These are phyloP conservation scores for Naganishia kalamii DNA, from an alignment of 768 basidiomycete species.

Conservation along the genomic window DNA sequence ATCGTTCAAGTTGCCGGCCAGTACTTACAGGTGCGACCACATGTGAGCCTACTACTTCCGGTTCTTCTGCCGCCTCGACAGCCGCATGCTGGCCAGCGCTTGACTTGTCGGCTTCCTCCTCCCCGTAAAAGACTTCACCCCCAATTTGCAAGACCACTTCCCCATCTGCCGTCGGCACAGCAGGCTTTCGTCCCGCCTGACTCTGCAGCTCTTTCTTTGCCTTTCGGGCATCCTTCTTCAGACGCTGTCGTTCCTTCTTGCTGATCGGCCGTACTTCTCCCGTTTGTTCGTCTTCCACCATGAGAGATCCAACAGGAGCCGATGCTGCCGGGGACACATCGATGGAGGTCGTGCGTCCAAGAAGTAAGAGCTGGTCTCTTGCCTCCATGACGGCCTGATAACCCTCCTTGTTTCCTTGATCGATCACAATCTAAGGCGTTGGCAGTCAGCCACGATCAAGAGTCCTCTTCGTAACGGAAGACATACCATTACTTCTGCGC, in stretches of 20 bases:
- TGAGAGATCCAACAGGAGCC: neutral
- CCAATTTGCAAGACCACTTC: constrained; percentile 18
- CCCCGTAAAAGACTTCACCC: constrained; percentile 19
- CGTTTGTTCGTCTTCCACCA: constrained; percentile 13
- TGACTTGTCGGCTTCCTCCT: constrained; percentile 49
- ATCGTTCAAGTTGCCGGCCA: constrained; percentile 26
- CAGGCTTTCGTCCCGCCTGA: neutral
- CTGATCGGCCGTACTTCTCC: constrained; percentile 12
- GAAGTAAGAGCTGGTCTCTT: constrained; percentile 60
- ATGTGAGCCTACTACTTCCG: constrained; percentile 56
- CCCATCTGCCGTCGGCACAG: neutral
- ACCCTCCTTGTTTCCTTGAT: constrained; percentile 68
- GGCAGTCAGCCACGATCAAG: constrained; percentile 21
- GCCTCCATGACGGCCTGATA: constrained; percentile 75
- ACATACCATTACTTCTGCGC: constrained; percentile 69
- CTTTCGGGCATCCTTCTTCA: constrained; percentile 10
- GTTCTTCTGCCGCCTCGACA: constrained; percentile 20
- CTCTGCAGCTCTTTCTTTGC: neutral
- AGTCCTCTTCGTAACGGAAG: constrained; percentile 27
- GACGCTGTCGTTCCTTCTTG: neutral
- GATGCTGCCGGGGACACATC: neutral
- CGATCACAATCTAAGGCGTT: constrained; percentile 65
- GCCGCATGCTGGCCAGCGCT: constrained; percentile 36
- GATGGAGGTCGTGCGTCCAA: constrained; percentile 46
- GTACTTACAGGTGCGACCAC: constrained; percentile 80